A percentile compares a stretch with the other conserved stretches of the same genome.
phyloP scores from a whole-genome alignment of 2,329 filamentous ascomycete species.

The Botrytis sinoallii region DNA sequence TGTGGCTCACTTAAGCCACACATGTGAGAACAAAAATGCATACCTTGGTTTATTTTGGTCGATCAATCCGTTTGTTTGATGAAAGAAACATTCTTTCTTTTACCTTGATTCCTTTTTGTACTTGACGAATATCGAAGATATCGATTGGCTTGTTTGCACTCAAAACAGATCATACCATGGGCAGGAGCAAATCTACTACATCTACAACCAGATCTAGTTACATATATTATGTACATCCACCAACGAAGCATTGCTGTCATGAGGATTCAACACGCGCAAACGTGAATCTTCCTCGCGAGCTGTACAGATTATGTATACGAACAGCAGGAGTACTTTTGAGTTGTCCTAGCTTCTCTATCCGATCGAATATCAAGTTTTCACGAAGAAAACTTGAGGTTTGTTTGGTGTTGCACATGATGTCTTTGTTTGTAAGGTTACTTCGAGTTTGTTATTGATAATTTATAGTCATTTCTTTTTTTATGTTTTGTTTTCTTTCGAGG shows the following conservation, averaged over 20 bases:
- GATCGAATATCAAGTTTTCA: not conserved
- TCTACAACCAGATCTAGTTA: not conserved
- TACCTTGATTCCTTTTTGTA: not conserved
- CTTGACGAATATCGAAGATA: not conserved
- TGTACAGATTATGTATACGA: not conserved
- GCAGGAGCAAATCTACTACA: not conserved
- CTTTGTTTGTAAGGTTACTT: not conserved
- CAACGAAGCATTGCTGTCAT: not conserved
- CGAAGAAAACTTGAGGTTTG: not conserved
- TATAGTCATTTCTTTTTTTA: not conserved
- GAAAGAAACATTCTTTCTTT: not conserved
- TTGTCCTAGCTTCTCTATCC: not conserved
- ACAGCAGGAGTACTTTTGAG: not conserved
- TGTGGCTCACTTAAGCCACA: not conserved
- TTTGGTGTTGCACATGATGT: not conserved
- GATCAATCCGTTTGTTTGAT: not conserved
- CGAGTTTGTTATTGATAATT: not conserved
- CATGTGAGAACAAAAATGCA: not conserved
- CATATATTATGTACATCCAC: not conserved
- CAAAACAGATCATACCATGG: rapidly evolving
- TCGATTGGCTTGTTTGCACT: not conserved
- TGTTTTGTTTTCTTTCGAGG: not conserved
- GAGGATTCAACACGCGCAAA: not conserved
- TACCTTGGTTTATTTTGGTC: not conserved
- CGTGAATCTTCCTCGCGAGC: not conserved